These are phyloP conservation scores for Lentinus brumalis DNA, from an alignment of 768 basidiomycete genomes.

Conservation along the genomic window DNA sequence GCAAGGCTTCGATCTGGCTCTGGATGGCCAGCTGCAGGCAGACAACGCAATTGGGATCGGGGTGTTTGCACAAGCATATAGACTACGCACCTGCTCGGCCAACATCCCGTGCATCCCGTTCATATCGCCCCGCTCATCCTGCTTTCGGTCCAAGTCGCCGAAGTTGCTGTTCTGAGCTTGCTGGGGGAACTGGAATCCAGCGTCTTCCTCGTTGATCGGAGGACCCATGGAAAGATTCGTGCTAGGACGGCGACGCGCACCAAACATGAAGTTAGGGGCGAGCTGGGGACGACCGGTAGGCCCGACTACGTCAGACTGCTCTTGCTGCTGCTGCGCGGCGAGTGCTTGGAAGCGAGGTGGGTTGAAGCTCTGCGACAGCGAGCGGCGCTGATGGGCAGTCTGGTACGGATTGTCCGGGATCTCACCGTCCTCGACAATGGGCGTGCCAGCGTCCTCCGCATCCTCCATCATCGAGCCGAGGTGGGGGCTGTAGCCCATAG, in stretches of 20 bases:
- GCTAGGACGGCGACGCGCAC: slow-evolving; percentile 51
- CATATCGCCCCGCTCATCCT: slow-evolving; percentile 73
- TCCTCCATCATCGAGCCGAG: slow-evolving; percentile 86
- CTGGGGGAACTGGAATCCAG: slow-evolving; percentile 82
- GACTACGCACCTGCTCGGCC: slow-evolving; percentile 82
- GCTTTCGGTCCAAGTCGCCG: slow-evolving; percentile 45
- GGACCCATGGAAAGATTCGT: slow-evolving; percentile 60
- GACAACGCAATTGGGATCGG: not conserved
- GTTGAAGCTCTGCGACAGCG: slow-evolving; percentile 82
- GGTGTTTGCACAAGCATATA: not conserved
- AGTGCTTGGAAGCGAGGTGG: slow-evolving; percentile 87
- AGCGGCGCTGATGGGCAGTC: slow-evolving; percentile 66
- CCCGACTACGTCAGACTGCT: slow-evolving; percentile 56
- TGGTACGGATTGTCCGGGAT: slow-evolving; percentile 60
- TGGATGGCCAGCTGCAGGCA: slow-evolving; percentile 76
- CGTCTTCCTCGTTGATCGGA: slow-evolving; percentile 79
- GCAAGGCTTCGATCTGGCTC: slow-evolving; percentile 86
- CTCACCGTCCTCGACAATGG: slow-evolving; percentile 75
- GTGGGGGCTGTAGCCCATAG: slow-evolving; percentile 75
- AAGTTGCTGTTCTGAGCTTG: slow-evolving; percentile 41
- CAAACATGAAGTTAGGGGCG: slow-evolving; percentile 92
- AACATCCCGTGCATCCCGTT: slow-evolving; percentile 88
- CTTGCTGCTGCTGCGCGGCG: slow-evolving; percentile 68
- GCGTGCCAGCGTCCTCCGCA: slow-evolving; percentile 56
- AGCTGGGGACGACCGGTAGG: slow-evolving; percentile 85